Evolutionary conservation across 306 rosid species (phyloP).

Genomic region (Hippophae gyantsensis): DNA sequence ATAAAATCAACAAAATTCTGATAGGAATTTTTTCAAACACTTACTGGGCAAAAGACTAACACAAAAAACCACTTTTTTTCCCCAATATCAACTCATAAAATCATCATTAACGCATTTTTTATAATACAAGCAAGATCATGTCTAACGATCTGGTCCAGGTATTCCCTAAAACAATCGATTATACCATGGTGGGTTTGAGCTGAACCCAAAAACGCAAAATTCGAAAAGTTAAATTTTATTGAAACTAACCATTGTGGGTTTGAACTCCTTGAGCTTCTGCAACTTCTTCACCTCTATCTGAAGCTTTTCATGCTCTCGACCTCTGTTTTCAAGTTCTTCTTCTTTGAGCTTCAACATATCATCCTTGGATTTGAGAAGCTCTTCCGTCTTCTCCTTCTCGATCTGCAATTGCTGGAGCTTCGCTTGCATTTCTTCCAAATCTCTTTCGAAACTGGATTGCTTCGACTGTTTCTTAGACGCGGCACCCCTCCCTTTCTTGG

Average conservation of each 20-base stretch:
- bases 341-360: conserved; percentile 62
- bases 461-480: conserved; percentile 50
- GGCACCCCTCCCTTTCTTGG: conserved; percentile 37
- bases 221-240: not conserved
- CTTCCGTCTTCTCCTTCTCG: conserved; percentile 78
- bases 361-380: conserved; percentile 64
- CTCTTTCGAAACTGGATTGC: conserved; percentile 49
- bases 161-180: no score
- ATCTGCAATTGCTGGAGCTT: conserved; percentile 47
- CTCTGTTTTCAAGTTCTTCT: conserved; percentile 57
- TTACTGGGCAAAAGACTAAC: no score
- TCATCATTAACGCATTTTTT: no score
- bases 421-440: conserved; percentile 69
- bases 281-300: conserved; percentile 65
- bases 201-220: not conserved
- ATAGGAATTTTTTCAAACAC: not conserved
- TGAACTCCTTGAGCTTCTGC: conserved; percentile 83
- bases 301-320: conserved; percentile 55
- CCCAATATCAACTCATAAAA: no score
- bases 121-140: not conserved
- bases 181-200: not conserved
- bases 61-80: no score
- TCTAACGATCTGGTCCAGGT: not conserved
- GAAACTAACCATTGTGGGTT: conserved; percentile 63
- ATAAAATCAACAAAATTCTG: not conserved